These are phyloP conservation scores for Austroboletus novae-zelandiae DNA, from an alignment of 1,284 basidiomycete genomes.

Conservation along the genomic window DNA sequence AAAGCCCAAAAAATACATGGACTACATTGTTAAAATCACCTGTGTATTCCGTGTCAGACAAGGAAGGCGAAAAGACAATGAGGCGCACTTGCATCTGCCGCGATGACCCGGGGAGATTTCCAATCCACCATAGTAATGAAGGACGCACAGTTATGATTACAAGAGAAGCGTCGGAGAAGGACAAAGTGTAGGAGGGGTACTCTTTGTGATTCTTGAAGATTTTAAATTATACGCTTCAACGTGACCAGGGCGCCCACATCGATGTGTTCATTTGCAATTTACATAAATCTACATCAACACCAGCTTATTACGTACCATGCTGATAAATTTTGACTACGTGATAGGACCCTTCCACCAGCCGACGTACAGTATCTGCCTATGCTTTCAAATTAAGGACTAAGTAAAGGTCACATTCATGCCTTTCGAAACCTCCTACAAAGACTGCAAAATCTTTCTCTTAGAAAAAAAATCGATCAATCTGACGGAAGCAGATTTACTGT, in stretches of 20 bases:
- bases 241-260: slow-evolving; percentile 23
- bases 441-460: too few relatives aligned
- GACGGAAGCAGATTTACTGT: too few relatives aligned
- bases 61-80: slow-evolving; percentile 3
- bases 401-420: not conserved
- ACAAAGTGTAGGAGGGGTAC: slow-evolving; percentile 1
- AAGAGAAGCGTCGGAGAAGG: not conserved
- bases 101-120: slow-evolving; percentile 48
- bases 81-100: slow-evolving; percentile 44
- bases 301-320: too few relatives aligned
- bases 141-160: slow-evolving; percentile 11
- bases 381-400: not conserved
- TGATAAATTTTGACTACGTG: not conserved
- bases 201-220: slow-evolving; percentile 6
- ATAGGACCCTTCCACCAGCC: not conserved
- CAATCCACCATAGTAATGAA: slow-evolving; percentile 52
- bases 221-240: too few relatives aligned
- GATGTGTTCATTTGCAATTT: slow-evolving; percentile 1
- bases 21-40: slow-evolving; percentile 57
- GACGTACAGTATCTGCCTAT: not conserved
- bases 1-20: slow-evolving; percentile 59
- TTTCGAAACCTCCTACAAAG: too few relatives aligned
- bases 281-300: slow-evolving; percentile 1
- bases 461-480: too few relatives aligned
- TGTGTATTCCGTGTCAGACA: slow-evolving; percentile 22